Base-by-base conservation (phyloP, 2,329 filamentous ascomycete genomes). In the Bipolaris zeicola region DNA sequence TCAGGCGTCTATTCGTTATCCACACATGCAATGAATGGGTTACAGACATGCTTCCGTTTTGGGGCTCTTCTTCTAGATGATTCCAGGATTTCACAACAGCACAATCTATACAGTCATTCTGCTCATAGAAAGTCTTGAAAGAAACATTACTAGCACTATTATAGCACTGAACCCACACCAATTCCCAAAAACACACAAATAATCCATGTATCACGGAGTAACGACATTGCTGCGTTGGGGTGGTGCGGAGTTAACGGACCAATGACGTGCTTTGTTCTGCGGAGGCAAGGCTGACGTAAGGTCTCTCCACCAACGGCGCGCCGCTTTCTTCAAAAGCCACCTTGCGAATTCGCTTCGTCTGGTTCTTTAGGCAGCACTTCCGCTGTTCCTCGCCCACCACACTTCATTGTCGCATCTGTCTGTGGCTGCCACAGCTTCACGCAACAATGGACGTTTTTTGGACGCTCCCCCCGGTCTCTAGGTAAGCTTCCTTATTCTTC, bases 391-490 rank as follows among this genome's bases (percentile, higher is more conserved):
- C 65, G 62, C 61, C 60, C 63, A 66, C 38, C 58, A 60, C 57
- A 53, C 55, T 56, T 61, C 58, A 62, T 41, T 55, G 57, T 47
- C 44, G 45, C 57, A 44, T 46, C 51, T 33, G 51, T 52, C 42
- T 55, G 66, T 66, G 49, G 60, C 66, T 62, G 46, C 54, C 62
- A 56, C 58, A 61, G 55, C 57, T 62, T 44, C 57, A 57, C 45
- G 54, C 48, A 55, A 70, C 65, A 54, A 85, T 87, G 82, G 85
- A 88, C 76, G 79, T 80, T 61, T 89, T 88, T 73, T 88, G 85
- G 84, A 80, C 82, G 65, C 82, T 85, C 66, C 87, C 87, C 69
- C 87, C 87, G 53, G 84, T 90, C 65, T 81, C 85, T 55, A 85
- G 87, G 87, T 89, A 82, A 69, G 80, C 61, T 53, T 28, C 50